Evolutionary conservation across 208 protist genomes (phyloP).

Genomic region (Vickermania ingenoplastis): DNA sequence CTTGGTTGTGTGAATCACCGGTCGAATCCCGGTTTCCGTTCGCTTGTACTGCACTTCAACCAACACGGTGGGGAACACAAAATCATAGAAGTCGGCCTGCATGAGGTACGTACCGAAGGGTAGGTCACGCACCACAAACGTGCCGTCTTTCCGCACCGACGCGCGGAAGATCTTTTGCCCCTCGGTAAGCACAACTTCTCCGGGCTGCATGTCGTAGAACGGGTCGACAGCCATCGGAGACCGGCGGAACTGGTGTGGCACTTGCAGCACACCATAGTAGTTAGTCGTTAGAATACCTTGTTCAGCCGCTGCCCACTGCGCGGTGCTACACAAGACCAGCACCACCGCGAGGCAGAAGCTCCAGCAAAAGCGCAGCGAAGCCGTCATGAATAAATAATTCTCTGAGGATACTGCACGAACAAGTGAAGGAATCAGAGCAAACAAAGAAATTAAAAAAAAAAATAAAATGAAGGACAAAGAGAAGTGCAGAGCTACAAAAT

Average conservation of each 20-base stretch:
- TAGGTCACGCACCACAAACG: conserved; percentile 58
- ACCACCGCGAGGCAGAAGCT: neutral
- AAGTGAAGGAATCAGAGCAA: too few species aligned
- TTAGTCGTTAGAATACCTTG: neutral
- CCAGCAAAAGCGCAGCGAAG: neutral
- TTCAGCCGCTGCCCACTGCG: too few species aligned
- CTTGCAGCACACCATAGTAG: conserved; percentile 15
- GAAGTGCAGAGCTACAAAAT: conserved; percentile 1
- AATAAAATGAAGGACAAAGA: conserved; percentile 8
- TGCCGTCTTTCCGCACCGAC: conserved; percentile 47
- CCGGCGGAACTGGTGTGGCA: conserved; percentile 36
- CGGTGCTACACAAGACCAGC: neutral
- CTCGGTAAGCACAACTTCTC: conserved; percentile 53
- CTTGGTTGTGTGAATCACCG: conserved; percentile 44
- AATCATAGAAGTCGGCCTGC: conserved; percentile 72
- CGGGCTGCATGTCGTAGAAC: conserved; percentile 54
- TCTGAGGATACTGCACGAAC: too few species aligned
- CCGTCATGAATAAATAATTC: too few species aligned
- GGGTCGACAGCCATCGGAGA: conserved; percentile 28
- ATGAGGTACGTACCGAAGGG: conserved; percentile 77
- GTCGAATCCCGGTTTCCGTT: conserved; percentile 15
- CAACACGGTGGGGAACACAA: conserved; percentile 66
- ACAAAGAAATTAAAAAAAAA: neutral
- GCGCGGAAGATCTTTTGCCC: conserved; percentile 32
- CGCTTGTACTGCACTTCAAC: conserved; percentile 57